Conservation (phyloP, 257 asterid genomes). For the Anisodus tanguticus region DNA sequence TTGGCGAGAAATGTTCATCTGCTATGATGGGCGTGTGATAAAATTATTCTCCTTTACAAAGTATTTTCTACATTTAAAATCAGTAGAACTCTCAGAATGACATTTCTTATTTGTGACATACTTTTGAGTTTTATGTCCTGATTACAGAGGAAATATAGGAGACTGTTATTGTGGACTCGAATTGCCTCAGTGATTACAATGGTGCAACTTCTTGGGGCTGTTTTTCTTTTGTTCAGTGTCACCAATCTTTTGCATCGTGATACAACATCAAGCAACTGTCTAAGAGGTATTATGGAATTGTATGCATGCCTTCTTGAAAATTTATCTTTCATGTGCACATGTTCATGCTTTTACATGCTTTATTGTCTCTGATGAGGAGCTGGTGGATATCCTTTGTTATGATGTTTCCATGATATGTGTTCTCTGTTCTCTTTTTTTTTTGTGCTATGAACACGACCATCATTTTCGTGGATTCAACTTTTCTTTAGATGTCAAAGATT, state of each 20-base stretch:
- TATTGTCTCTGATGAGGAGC: background rate
- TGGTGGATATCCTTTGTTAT: background rate
- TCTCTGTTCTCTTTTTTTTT: background rate
- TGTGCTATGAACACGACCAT: background rate
- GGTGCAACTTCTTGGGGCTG: constrained; percentile 38
- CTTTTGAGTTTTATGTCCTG: background rate
- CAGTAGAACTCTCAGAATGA: background rate
- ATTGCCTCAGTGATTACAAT: constrained; percentile 38
- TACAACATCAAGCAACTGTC: constrained; percentile 32
- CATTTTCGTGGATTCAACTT: background rate
- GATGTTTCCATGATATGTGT: constrained; percentile 16
- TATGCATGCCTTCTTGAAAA: constrained; percentile 13
- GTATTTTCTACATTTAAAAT: background rate
- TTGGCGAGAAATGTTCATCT: background rate
- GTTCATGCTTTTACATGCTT: background rate
- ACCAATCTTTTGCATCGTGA: constrained; percentile 27
- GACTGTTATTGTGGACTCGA: constrained; percentile 41
- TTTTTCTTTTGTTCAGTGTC: constrained; percentile 33
- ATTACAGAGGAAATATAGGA: constrained; percentile 35
- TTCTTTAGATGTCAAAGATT: background rate
- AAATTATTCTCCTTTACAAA: constrained; percentile 1
- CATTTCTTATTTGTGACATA: background rate
- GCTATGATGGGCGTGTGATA: constrained; percentile 1
- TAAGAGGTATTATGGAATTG: constrained; percentile 32
- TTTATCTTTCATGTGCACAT: background rate